Base-by-base conservation (phyloP, 73 alveolate genomes). In the Loxodes magnus region DNA sequence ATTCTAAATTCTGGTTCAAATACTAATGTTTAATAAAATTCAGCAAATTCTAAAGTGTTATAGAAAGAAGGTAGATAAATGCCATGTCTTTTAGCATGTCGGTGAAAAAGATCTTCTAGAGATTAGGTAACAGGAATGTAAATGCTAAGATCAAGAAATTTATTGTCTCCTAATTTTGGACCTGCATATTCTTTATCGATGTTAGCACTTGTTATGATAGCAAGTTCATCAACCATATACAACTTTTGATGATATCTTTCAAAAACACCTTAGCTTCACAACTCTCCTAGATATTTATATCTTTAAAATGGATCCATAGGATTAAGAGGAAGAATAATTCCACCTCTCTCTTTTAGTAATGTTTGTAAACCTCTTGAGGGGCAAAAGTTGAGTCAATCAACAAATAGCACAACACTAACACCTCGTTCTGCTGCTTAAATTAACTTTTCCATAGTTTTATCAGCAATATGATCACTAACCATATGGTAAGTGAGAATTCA, bases 121-220 rank as follows among this genome's bases (percentile, higher is more conserved):
- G 5, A 46, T 5, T 14, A 7, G 5, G n/a, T 12, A 7, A 24
- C 22, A 46, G 2, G 26, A 20, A 16, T 9, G 49, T 28, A 34
- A 3, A 51, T 61, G 33, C 61, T 64, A 1, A 68, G 35, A 28
- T 68, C 82, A 50, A 49, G 41, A 49, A 68, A 68, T 15, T 39
- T 36, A 22, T 28, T 34, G 12, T 64, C 61, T 1, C 76, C 82
- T 17, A 38, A 68, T 21, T 49, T 48, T 12, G 23, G 15, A 6
- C 58, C 69, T 3, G 71, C 76, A 33, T 68, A 68, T 14, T 51
- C 49, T 15, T 37, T 33, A 16, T 68, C 76, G 26, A 68, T 29
- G 20, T 68, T 68, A 12, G 82, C 74, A 25, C 66, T 39, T 7
- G 76, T 75, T 21, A 68, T 43, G 26, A 51, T 44, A n/a, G 69